Evolutionary conservation across 1,139 yeast genomes (phyloP), one percentile per base, ranked within the genome.

Genomic region (Ogataea hybrid): DNA sequence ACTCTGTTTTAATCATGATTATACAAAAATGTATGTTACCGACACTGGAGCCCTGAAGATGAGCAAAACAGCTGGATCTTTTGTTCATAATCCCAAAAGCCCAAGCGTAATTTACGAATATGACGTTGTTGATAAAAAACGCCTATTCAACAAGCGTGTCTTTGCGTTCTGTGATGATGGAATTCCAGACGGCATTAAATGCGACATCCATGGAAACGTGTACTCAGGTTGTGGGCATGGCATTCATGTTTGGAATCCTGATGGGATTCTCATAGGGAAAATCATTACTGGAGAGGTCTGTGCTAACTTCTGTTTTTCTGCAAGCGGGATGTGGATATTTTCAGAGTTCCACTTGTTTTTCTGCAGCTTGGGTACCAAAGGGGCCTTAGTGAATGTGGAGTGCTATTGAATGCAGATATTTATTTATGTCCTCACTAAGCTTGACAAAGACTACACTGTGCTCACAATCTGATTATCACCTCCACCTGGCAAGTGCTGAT

Each of bases 81-180:
- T 32, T 14, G 11, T 6, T 11, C 20, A 31, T 14, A 16, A 28
- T 11, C 37, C 28, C n/a, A 21, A 15, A 10, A 18, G 14, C 12
- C 43, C 43, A 16, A 32, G 37, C 21, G 21, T 28, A 2, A 36
- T 41, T 18, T 41, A 36, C 25, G 40, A 36, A 20, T 41, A 31
- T 17, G 38, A 41, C 25, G 43, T 41, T n/a, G 18, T 35, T 17
- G 30, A 29, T 23, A 16, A 27, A 16, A 41, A 28, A 17, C 14
- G 36, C 14, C 25, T 41, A n/a, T 28, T 25, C 10, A 35, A 39
- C 22, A 34, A 28, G 11, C 30, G 35, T 3, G n/a, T 39, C 7
- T 35, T 41, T 17, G 43, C 43, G 5, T 41, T 21, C 25, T 41
- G 44, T 21, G 43, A 41, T 22, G 40, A 41, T 16, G 43, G 43